Evolutionary conservation across 2,329 filamentous ascomycete species (phyloP).

Genomic region (Fonsecaea nubica): DNA sequence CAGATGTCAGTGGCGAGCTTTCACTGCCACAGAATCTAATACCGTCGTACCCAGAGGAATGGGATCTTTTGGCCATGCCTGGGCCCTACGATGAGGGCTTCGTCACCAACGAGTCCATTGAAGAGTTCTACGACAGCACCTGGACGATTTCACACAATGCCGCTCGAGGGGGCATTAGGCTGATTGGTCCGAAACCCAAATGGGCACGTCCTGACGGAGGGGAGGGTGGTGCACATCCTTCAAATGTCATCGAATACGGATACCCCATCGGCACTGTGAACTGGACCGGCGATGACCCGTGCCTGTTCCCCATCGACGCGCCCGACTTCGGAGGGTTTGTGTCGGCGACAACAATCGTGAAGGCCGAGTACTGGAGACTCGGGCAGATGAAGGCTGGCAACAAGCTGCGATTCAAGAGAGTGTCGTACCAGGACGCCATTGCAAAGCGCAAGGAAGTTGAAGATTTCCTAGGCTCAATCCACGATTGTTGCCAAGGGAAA

Average conservation of each 20-base stretch:
- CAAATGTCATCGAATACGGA: constrained; percentile 65
- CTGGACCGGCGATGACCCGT: constrained; percentile 67
- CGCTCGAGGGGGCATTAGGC: constrained; percentile 64
- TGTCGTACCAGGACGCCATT: constrained; percentile 61
- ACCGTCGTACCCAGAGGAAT: constrained; percentile 58
- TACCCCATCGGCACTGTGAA: constrained; percentile 66
- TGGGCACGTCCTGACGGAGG: constrained; percentile 67
- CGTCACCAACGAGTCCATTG: constrained; percentile 58
- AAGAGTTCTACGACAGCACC: constrained; percentile 63
- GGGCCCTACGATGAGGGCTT: constrained; percentile 65
- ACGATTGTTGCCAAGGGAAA: constrained; percentile 48
- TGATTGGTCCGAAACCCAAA: constrained; percentile 64
- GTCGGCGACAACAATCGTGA: constrained; percentile 62
- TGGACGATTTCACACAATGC: constrained; percentile 69
- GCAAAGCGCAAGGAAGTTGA: constrained; percentile 53
- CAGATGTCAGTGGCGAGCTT: constrained; percentile 44
- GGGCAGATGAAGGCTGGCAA: constrained; percentile 68
- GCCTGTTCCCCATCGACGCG: constrained; percentile 65
- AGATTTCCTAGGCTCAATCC: constrained; percentile 53
- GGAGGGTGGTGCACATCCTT: constrained; percentile 68
- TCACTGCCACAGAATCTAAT: constrained; percentile 54
- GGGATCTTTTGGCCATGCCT: constrained; percentile 62
- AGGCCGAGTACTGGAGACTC: constrained; percentile 66
- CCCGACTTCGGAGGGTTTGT: constrained; percentile 69
- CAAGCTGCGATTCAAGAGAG: constrained; percentile 57